Percentiles rank a stretch among this genome's conserved stretches.
phyloP scores from a whole-genome alignment of 768 basidiomycete genomes.

The Obba rivulosa region DNA sequence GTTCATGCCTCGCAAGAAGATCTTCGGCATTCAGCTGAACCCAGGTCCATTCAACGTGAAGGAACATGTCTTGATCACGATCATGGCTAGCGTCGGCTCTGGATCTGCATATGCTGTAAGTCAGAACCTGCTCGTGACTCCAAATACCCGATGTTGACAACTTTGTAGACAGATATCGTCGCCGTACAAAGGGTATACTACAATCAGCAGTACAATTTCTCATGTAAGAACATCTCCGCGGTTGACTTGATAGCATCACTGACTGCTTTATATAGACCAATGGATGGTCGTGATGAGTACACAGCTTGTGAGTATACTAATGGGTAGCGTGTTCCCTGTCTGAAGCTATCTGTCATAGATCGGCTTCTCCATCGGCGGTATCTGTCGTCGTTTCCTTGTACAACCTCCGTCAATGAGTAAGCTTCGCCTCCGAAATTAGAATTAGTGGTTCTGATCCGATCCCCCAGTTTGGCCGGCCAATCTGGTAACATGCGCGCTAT shows the following conservation, averaged over 20 bases:
- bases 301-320: constrained; percentile 53
- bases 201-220: constrained; percentile 48
- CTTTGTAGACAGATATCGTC: constrained; percentile 53
- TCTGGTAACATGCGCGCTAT: constrained; percentile 67
- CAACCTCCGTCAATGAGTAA: constrained; percentile 48
- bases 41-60: constrained; percentile 76
- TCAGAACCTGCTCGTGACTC: background rate
- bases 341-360: constrained; percentile 45
- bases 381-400: constrained; percentile 70
- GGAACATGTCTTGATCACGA: constrained; percentile 37
- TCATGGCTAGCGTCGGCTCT: constrained; percentile 37
- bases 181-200: constrained; percentile 73
- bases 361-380: constrained; percentile 79
- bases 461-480: constrained; percentile 63
- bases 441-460: background rate
- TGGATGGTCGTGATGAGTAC: constrained; percentile 80
- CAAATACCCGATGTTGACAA: background rate
- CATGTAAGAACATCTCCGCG: constrained; percentile 26
- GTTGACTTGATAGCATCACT: background rate
- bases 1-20: constrained; percentile 45
- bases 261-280: constrained; percentile 45
- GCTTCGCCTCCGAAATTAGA: background rate
- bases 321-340: background rate
- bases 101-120: constrained; percentile 38
- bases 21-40: constrained; percentile 61